These are phyloP conservation scores for Trichoderma gracile DNA, from an alignment of 2,329 filamentous ascomycete genomes.

Conservation along the genomic window DNA sequence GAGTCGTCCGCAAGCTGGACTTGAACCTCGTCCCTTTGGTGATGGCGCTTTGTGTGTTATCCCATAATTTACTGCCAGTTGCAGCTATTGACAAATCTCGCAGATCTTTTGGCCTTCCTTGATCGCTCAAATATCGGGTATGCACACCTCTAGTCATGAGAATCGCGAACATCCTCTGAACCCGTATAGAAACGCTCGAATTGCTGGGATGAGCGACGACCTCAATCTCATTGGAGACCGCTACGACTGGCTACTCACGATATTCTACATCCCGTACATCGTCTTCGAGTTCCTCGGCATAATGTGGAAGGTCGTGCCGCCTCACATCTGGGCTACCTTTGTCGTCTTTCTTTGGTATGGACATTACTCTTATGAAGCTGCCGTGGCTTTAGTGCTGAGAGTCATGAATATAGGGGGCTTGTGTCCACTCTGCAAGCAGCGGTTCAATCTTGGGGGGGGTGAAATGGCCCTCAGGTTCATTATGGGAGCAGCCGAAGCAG, in stretches of 20 bases:
- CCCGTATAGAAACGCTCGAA: constrained; percentile 30
- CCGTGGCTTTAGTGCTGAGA: neutral
- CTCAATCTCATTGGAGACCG: constrained; percentile 29
- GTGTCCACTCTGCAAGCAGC: constrained; percentile 31
- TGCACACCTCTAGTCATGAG: neutral
- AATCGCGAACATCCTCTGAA: neutral
- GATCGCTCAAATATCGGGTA: constrained; percentile 31
- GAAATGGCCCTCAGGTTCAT: constrained; percentile 32
- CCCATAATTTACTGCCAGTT: neutral
- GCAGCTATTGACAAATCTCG: neutral
- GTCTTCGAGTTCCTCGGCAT: constrained; percentile 32
- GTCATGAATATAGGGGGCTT: constrained; percentile 23
- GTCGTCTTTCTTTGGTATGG: constrained; percentile 31
- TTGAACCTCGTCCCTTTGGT: constrained; percentile 25
- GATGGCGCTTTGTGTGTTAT: constrained; percentile 25
- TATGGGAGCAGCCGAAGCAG: constrained; percentile 37
- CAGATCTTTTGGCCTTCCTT: constrained; percentile 30
- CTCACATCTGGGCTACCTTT: constrained; percentile 30
- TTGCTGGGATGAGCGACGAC: constrained; percentile 31
- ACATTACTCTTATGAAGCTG: neutral
- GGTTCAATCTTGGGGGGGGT: constrained; percentile 28
- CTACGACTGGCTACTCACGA: constrained; percentile 33
- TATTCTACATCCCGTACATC: constrained; percentile 34
- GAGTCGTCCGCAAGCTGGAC: constrained; percentile 30
- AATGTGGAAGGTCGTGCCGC: constrained; percentile 33